Conservation (phyloP, 2,329 filamentous ascomycete species). For the Trichocomaceae sp. region DNA sequence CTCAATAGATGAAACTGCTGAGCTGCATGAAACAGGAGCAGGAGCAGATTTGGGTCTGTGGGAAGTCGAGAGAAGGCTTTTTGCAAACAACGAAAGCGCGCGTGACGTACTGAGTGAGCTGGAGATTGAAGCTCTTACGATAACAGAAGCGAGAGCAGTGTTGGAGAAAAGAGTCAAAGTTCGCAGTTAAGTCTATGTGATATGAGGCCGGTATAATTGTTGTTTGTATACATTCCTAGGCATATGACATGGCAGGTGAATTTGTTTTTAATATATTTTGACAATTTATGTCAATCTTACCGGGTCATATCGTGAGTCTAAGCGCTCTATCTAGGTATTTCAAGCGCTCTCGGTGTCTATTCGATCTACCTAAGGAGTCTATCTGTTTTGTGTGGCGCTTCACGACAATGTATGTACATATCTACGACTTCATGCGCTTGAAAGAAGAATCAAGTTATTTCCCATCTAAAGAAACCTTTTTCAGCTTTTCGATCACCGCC, state of each 20-base stretch:
- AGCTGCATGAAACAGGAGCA: conserved; percentile 4
- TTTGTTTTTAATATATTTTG: background rate
- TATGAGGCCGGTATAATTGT: background rate
- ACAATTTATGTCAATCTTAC: background rate
- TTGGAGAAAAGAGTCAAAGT: conserved; percentile 43
- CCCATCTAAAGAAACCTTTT: conserved; percentile 13
- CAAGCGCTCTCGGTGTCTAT: background rate
- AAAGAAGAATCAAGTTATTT: background rate
- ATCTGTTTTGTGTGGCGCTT: background rate
- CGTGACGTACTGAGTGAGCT: conserved; percentile 40
- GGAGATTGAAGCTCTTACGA: conserved; percentile 37
- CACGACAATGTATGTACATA: background rate
- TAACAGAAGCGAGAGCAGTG: conserved; percentile 42
- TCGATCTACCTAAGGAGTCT: background rate
- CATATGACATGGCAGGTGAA: background rate
- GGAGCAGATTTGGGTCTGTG: conserved; percentile 28
- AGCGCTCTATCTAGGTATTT: too few relatives aligned
- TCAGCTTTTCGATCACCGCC: conserved; percentile 26
- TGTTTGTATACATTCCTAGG: background rate
- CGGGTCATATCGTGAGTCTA: background rate
- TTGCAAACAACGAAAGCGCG: conserved; percentile 44
- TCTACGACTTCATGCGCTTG: background rate
- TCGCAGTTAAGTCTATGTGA: conserved; percentile 22
- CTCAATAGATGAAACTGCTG: conserved; percentile 5
- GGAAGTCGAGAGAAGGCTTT: conserved; percentile 44